Base-by-base conservation (phyloP, 163 green algal genomes). In the Chloromonas sp. region DNA sequence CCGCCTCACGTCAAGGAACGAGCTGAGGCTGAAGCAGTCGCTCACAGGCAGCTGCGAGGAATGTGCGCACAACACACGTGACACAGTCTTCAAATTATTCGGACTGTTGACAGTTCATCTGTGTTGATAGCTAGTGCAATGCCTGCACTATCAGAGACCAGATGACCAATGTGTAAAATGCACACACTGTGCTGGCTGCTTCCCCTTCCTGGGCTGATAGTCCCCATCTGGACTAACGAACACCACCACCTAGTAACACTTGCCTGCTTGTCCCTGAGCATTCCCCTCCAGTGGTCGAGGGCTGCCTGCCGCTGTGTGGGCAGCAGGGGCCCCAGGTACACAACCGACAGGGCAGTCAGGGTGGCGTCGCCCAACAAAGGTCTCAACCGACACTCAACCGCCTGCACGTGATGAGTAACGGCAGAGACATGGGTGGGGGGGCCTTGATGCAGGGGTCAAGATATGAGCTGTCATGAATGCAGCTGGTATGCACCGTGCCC, bases 251-350 rank as follows among this genome's bases (percentile, higher is more conserved):
- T 36, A 36, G 36, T 36, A 36, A 36, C 36, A 36, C 36, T 36
- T 57, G 15, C 77, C 77, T 61, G 77, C 77, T 36, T 36, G n/a
- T 77, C 2, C 70, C 61, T 3, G n/a, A 88, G 85, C 70, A 88
- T 78, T 13, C 83, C 86, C 3, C 81, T 70, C 86, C 86, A 88
- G 58, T 82, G 77, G 14, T 15, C 82, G 60, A 88, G 86, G 74
- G 85, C 86, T 1, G 86, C 70, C 1, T 58, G 61, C 2, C 86
- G 86, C 79, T 88, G 82, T 57, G 60, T 70, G 71, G 78, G 71
- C 78, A 85, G 82, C 71, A 88, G 82, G n/a, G 82, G 70, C 3
- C 86, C 86, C 70, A 86, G 82, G 79, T 88, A 88, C 60, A 85
- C 79, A 14, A 80, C 78, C 0, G 82, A 60, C 0, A 79, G 36